Evolutionary conservation across 2,329 filamentous ascomycete genomes (phyloP), one percentile per base, ranked within the genome.

Genomic region (Fusarium oxysporum): DNA sequence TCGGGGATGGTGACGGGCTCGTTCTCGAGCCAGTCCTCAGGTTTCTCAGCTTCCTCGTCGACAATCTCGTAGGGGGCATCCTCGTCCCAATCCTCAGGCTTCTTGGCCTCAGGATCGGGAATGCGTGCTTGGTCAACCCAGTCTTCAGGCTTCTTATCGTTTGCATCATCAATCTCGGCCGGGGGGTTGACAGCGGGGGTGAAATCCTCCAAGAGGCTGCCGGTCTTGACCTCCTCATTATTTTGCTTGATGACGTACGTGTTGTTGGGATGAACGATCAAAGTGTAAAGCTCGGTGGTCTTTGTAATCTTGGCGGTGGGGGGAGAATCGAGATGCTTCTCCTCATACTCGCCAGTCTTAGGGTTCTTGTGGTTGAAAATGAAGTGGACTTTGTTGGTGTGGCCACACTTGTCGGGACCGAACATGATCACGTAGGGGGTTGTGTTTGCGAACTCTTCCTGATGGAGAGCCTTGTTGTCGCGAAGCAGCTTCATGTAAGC

Each of bases 281-380:
- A 89, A 70, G 96, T 98, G 90, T 99, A 99, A 72, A 99, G 92
- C 83, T 96, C 92, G 72, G 93, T 93, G 73, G 94, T 92, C 92
- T 98, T 98, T 87, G 91, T 89, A 80, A 97, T 96, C 82, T 92
- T 93, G 81, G 95, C 95, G 67, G 92, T 89, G 70, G 96, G 95
- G 74, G 96, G 92, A 79, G 89, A 89, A 82, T 90, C 91, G 74
- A 99, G 90, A 86, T 99, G 96, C 92, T 99, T 99, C 93, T 99
- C 96, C 90, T 99, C 96, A 81, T 99, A 99, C 85, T 98, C 94
- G 87, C 96, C 96, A 51, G 95, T 98, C 93, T 97, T 98, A 82
- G 96, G 96, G 91, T 98, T 99, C 93, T 98, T 99, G 93, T 99
- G 96, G 86, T 97, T 96, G 91, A 99, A 97, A 85, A 99, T 99